These are phyloP conservation scores for Xylaria sp. DNA, from an alignment of 2,329 filamentous ascomycete species.

Conservation along the genomic window DNA sequence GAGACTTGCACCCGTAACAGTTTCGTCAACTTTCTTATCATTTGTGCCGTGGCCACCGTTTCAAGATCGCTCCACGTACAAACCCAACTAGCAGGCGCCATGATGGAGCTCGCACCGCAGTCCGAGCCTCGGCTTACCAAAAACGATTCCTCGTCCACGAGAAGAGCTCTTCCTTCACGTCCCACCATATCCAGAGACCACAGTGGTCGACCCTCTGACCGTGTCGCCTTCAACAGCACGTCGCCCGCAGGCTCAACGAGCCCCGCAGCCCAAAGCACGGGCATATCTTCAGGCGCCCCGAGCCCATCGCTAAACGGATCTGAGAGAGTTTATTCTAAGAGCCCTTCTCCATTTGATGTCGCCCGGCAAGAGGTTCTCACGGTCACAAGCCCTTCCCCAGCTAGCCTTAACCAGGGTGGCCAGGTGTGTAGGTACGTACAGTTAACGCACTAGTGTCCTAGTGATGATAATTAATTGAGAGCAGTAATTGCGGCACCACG, in stretches of 20 bases:
- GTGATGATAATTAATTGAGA: slow-evolving; percentile 25
- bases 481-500: slow-evolving; percentile 93
- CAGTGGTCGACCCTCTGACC: slow-evolving; percentile 41
- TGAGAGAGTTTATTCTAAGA: slow-evolving; percentile 47
- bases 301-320: slow-evolving; percentile 48
- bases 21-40: slow-evolving; percentile 2
- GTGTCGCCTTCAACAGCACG: slow-evolving; percentile 37
- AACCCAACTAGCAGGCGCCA: slow-evolving; percentile 34
- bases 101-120: slow-evolving; percentile 45
- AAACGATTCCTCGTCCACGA: slow-evolving; percentile 42
- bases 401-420: slow-evolving; percentile 42
- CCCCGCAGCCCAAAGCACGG: slow-evolving; percentile 44
- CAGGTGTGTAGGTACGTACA: slow-evolving; percentile 51
- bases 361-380: slow-evolving; percentile 39
- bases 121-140: slow-evolving; percentile 40
- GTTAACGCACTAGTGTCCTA: neutral
- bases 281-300: slow-evolving; percentile 44
- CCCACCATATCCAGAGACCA: slow-evolving; percentile 46
- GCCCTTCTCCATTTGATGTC: slow-evolving; percentile 48
- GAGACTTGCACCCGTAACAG: slow-evolving; percentile 12
- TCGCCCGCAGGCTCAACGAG: slow-evolving; percentile 45
- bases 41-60: slow-evolving; percentile 5
- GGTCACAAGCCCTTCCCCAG: slow-evolving; percentile 36
- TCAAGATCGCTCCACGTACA: slow-evolving; percentile 7
- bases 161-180: slow-evolving; percentile 48